Base-by-base conservation (phyloP, 2,329 filamentous ascomycete species). In the Calonectria honghensis region DNA sequence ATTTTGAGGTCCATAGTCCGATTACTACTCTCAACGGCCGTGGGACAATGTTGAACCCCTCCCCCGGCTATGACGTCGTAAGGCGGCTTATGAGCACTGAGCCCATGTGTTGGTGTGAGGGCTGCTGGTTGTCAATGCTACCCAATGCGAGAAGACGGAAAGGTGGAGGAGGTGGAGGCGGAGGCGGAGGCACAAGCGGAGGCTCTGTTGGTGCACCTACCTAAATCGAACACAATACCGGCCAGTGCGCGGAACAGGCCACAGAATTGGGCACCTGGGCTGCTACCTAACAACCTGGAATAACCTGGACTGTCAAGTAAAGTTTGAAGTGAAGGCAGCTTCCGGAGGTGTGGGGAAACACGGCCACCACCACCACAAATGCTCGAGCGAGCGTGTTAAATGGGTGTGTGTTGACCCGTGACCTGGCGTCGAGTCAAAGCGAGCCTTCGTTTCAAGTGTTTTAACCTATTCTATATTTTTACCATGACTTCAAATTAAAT, bases 281-380 rank as follows among this genome's bases (percentile, higher is more conserved):
- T 48, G n/a, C 45, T 48, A 45, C n/a, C 45, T 48, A 24, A 48
- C 45, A 48, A n/a, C 57, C 57, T 16, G 57, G 57, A 24, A 27
- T 29, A 20, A 31, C 57, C 37, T 39, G 32, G 32, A 18, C 37
- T 54, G 51, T 35, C 57, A 63, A 41, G 35, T 29, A 63, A 41
- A 39, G 35, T 63, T 63, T 63, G 13, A 6, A 18, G n/a, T 63
- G 24, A 20, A 41, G 35, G 57, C 37, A 41, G 57, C 24, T 39
- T 41, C 35, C 24, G 51, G 13, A 29, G 39, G 16, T 63, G 57
- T 61, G 57, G 57, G 37, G 57, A 27, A 63, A 5, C 35, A 18
- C 14, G 57, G 52, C 18, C 20, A 48, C 18, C 10, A 48, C 18
- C 10, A 6, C 18, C 20, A 35, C 20, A 32, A n/a, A 24, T 24